phyloP scores from a whole-genome alignment of 805 yeast species.

The Ogataea thermomethanolica region DNA sequence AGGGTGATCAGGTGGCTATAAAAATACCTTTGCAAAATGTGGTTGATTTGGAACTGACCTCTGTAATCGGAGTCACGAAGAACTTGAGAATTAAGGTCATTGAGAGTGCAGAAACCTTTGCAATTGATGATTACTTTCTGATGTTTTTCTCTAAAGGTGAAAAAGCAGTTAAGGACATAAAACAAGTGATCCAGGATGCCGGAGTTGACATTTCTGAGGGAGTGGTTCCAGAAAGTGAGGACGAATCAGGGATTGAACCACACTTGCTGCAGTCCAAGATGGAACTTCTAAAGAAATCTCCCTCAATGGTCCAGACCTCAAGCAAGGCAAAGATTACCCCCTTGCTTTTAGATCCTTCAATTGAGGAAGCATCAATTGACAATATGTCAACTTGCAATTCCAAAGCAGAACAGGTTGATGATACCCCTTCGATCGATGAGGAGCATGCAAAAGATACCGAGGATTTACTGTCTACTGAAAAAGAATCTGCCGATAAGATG shows the following conservation, averaged over 20 bases:
- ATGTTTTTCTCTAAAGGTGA: conserved; percentile 58
- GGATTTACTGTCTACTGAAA: conserved; percentile 1
- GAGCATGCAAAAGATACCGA: background rate
- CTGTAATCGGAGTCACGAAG: conserved; percentile 53
- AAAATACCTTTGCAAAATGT: conserved; percentile 73
- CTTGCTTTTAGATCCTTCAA: conserved; percentile 2
- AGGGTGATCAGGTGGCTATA: conserved; percentile 67
- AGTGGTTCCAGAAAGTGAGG: conserved; percentile 20
- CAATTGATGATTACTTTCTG: conserved; percentile 66
- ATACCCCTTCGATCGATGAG: conserved; percentile 2
- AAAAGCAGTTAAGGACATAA: conserved; percentile 39
- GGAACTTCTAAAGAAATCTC: conserved; percentile 22
- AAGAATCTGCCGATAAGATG: background rate
- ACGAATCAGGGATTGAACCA: conserved; percentile 17
- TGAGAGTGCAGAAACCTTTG: conserved; percentile 50
- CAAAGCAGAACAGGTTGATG: conserved; percentile 5
- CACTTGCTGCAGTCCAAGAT: conserved; percentile 25
- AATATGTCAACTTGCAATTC: background rate
- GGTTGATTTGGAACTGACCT: conserved; percentile 53
- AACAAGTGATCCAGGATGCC: conserved; percentile 36
- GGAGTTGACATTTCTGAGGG: conserved; percentile 27
- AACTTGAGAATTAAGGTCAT: conserved; percentile 60
- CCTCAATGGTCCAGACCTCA: conserved; percentile 26
- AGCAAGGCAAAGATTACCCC: conserved; percentile 6
- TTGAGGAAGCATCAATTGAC: background rate